A percentile compares a stretch with the other conserved stretches of the same genome.
Evolutionary conservation across 2,329 filamentous ascomycete species (phyloP).

Genomic region (Pochonia chlamydosporia): DNA sequence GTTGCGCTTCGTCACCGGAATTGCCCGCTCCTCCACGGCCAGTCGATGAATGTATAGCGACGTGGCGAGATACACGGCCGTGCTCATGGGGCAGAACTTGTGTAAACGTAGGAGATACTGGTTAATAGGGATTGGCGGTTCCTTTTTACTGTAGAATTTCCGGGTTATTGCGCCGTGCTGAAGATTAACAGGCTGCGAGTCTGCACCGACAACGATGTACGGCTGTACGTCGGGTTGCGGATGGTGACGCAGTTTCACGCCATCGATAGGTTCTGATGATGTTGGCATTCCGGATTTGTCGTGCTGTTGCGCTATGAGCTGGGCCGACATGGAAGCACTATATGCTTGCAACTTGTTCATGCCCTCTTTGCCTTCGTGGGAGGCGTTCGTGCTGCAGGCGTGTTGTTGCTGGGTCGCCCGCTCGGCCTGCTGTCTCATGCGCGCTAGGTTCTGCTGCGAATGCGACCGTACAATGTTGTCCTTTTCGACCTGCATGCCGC

Average conservation of each 20-base stretch:
- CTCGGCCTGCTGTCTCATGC: slow-evolving; percentile 36
- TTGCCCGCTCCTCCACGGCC: slow-evolving; percentile 67
- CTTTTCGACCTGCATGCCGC: slow-evolving; percentile 57
- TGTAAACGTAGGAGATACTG: slow-evolving; percentile 86
- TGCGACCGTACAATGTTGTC: slow-evolving; percentile 52
- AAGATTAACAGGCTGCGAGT: slow-evolving; percentile 65
- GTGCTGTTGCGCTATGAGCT: slow-evolving; percentile 15
- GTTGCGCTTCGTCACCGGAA: slow-evolving; percentile 77
- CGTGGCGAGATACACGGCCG: slow-evolving; percentile 86
- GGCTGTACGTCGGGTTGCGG: slow-evolving; percentile 32
- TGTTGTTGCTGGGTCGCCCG: slow-evolving; percentile 15
- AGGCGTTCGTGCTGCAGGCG: background rate
- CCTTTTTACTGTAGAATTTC: slow-evolving; percentile 87
- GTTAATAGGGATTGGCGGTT: slow-evolving; percentile 75
- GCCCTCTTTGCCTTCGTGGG: background rate
- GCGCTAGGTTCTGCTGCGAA: slow-evolving; percentile 47
- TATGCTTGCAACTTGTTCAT: slow-evolving; percentile 19
- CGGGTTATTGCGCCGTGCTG: slow-evolving; percentile 83
- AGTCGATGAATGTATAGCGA: slow-evolving; percentile 83
- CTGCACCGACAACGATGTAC: slow-evolving; percentile 58
- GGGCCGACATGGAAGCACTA: slow-evolving; percentile 18
- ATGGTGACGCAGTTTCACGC: slow-evolving; percentile 43
- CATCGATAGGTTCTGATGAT: slow-evolving; percentile 42
- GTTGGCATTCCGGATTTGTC: background rate
- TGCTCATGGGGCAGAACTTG: slow-evolving; percentile 87